Evolutionary conservation across 768 basidiomycete species (phyloP), one percentile per base, ranked within the genome.

Genomic region (Amanita subjunquillea): DNA sequence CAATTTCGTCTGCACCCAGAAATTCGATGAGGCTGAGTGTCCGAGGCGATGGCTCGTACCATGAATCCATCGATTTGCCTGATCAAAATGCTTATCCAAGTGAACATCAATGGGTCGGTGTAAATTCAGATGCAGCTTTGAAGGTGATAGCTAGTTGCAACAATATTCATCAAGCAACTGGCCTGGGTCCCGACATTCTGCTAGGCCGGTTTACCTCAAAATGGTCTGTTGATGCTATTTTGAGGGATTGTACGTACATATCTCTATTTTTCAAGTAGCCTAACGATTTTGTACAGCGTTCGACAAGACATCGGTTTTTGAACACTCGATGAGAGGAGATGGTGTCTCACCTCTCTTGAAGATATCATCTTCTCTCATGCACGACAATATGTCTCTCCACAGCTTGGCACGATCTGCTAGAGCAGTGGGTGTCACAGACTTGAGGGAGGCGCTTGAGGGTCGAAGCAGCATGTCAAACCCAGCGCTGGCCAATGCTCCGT

Each of bases 381-480:
- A 88, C 58, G 88, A 93, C 60, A 95, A 95, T 64, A 72, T 90
- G 32, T 95, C 93, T 5, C 72, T 91, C 52, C 87, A 89, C 63
- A 91, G 89, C 61, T 68, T 95, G 53, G 78, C 86, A 17, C 78
- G 88, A 52, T 87, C 88, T 3, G 79, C 80, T 2, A 78, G 85
- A 54, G 85, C 85, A 0, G 82, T 95, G 13, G 93, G 92, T 22
- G 91, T 95, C 22, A 83, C 80, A 1, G 91, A 94, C 62, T 74
- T 96, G 30, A 76, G 91, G 50, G 91, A 93, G 58, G 93, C 93
- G 3, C 69, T 96, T 3, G 89, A 91, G 69, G 90, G 90, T 20
- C 80, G 89, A 38, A 82, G 79, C 58, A 87, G 85, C 61, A 79
- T 87, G 77, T 90, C 89, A 13, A 91, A 88, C 62, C 77, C 85